Conservation (phyloP, 768 basidiomycete species). For the Leccinum disarticulatum region DNA sequence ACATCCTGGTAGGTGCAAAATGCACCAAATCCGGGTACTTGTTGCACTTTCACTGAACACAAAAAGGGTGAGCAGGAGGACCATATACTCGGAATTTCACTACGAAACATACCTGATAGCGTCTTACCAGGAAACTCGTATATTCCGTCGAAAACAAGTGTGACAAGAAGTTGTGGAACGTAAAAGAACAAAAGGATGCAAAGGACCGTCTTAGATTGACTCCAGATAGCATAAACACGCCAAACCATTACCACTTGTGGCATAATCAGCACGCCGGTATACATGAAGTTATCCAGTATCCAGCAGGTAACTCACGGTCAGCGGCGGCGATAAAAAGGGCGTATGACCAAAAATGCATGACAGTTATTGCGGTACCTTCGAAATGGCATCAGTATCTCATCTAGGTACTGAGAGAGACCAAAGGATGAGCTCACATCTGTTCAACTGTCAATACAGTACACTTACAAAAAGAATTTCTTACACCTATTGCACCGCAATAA, state of each 20-base stretch:
- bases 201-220: constrained; percentile 9
- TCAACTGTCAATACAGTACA: neutral
- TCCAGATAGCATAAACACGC: constrained; percentile 18
- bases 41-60: neutral
- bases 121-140: neutral
- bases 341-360: constrained; percentile 9
- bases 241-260: constrained; percentile 16
- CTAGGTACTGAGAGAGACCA: neutral
- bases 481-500: neutral
- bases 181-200: constrained; percentile 5
- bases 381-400: neutral
- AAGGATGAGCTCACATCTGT: constrained; percentile 13
- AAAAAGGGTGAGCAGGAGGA: neutral
- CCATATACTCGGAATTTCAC: neutral
- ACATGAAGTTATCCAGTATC: neutral
- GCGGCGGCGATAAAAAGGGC: constrained; percentile 13
- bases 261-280: neutral
- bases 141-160: neutral
- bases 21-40: neutral
- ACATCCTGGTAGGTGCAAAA: neutral
- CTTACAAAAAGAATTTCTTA: neutral
- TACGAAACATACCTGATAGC: constrained; percentile 6
- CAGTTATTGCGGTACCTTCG: constrained; percentile 4
- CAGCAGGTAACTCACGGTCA: constrained; percentile 12
- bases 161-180: neutral